phyloP scores from a whole-genome alignment of 2,329 filamentous ascomycete genomes.

The Colletotrichum limetticola region DNA sequence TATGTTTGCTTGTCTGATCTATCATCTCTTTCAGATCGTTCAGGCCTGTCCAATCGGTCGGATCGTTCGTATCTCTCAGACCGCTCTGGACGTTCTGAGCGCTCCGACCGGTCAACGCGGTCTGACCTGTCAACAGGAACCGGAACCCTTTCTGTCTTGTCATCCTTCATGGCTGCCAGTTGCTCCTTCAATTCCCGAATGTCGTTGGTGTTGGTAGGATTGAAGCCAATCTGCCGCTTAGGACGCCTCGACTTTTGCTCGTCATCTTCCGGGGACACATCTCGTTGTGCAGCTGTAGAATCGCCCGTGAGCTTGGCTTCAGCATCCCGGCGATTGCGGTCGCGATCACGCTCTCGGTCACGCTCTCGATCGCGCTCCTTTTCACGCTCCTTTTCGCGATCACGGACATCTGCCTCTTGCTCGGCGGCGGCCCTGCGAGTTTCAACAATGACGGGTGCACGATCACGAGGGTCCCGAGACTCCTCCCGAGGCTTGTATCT shows the following conservation, averaged over 20 bases:
- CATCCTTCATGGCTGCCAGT: conserved; percentile 53
- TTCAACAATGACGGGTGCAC: conserved; percentile 37
- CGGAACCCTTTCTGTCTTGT: conserved; percentile 27
- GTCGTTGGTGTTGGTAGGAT: conserved; percentile 63
- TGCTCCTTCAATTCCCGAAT: conserved; percentile 62
- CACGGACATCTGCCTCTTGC: conserved; percentile 37
- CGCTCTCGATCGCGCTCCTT: conserved; percentile 34
- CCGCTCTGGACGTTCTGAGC: conserved; percentile 10
- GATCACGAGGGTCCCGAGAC: conserved; percentile 31
- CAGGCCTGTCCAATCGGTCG: conserved; percentile 14
- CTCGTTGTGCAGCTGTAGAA: conserved; percentile 46
- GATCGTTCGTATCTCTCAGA: conserved; percentile 8
- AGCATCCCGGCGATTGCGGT: conserved; percentile 50
- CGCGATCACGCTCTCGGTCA: conserved; percentile 35
- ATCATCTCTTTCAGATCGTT: conserved; percentile 13
- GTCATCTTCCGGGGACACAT: conserved; percentile 55
- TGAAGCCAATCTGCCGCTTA: conserved; percentile 53
- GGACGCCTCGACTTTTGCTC: conserved; percentile 51
- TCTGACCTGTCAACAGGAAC: conserved; percentile 26
- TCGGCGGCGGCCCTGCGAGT: conserved; percentile 32
- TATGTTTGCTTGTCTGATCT: conserved; percentile 25
- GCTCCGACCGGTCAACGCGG: conserved; percentile 15
- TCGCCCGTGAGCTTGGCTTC: conserved; percentile 52
- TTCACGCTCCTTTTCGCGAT: conserved; percentile 35
- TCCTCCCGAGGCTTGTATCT: conserved; percentile 43